A percentile compares a stretch with the other conserved stretches of the same genome.
Conservation (phyloP, 768 basidiomycete species). For the Chlorophyllum brunneum region DNA sequence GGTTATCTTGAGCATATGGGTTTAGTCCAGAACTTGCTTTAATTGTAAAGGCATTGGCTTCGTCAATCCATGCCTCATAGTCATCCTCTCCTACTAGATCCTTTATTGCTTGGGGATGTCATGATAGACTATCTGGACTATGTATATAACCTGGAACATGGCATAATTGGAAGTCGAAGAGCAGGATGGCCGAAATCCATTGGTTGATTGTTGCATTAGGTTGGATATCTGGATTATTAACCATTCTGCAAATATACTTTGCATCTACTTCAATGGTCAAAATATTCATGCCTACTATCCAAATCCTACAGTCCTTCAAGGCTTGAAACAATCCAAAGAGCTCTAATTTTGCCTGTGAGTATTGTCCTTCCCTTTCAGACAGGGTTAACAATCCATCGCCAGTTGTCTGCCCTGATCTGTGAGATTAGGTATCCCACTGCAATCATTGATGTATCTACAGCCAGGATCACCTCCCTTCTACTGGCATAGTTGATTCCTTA, state of each 20-base stretch:
- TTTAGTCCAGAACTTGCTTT: no score
- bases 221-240: no score
- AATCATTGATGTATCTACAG: conserved; percentile 19
- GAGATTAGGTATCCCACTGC: conserved; percentile 17
- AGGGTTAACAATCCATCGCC: conserved; percentile 7
- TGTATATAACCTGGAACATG: conserved; percentile 20
- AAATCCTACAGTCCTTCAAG: conserved; percentile 17
- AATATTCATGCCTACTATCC: conserved; percentile 22
- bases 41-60: no score
- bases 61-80: no score
- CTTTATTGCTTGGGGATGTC: conserved; percentile 11
- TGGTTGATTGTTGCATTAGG: no score
- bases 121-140: conserved; percentile 21
- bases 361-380: conserved; percentile 21
- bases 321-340: conserved; percentile 26
- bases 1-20: no score
- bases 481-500: conserved; percentile 15
- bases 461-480: conserved; percentile 16
- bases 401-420: conserved; percentile 13
- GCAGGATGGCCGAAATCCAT: no score
- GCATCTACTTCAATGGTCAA: conserved; percentile 26
- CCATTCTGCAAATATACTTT: conserved; percentile 30
- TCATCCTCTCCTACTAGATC: no score
- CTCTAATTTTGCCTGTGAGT: conserved; percentile 31
- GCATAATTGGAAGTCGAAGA: no score